Conservation (phyloP, 2,329 filamentous ascomycete species). For the Elsinoe arachidis region DNA sequence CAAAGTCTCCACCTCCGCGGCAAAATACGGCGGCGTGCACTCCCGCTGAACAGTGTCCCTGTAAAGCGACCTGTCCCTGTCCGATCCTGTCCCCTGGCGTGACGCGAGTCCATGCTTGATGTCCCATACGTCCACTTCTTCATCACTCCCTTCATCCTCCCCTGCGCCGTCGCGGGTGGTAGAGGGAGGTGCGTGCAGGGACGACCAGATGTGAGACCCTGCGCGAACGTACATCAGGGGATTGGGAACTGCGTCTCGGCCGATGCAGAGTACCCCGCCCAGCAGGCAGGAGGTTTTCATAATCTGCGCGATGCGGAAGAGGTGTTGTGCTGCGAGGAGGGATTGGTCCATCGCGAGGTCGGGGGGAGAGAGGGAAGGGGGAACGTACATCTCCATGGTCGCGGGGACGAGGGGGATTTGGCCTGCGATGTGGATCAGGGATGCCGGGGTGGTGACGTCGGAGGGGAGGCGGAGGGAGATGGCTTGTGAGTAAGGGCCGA, state of each 20-base stretch:
- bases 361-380: constrained; percentile 31
- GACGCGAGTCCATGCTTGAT: constrained; percentile 41
- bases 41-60: constrained; percentile 18
- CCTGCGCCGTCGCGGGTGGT: constrained; percentile 17
- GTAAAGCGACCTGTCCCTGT: constrained; percentile 27
- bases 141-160: constrained; percentile 40
- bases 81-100: constrained; percentile 12
- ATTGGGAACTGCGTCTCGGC: constrained; percentile 31
- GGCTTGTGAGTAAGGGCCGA: constrained; percentile 92
- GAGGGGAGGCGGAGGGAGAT: constrained; percentile 43
- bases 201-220: constrained; percentile 36
- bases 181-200: constrained; percentile 18
- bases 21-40: constrained; percentile 57
- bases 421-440: constrained; percentile 63
- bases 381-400: constrained; percentile 55
- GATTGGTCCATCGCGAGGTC: constrained; percentile 44
- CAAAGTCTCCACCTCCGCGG: constrained; percentile 66
- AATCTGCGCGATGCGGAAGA: constrained; percentile 71
- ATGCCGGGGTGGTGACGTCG: constrained; percentile 16
- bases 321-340: constrained; percentile 72
- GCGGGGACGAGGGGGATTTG: constrained; percentile 83
- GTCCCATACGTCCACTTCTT: constrained; percentile 58
- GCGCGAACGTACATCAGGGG: constrained; percentile 23
- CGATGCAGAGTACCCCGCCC: constrained; percentile 66
- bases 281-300: constrained; percentile 67